A percentile compares a stretch with the other conserved stretches of the same genome.
phyloP scores from a whole-genome alignment of 139 green algal species.

The Chloropicon primus region DNA sequence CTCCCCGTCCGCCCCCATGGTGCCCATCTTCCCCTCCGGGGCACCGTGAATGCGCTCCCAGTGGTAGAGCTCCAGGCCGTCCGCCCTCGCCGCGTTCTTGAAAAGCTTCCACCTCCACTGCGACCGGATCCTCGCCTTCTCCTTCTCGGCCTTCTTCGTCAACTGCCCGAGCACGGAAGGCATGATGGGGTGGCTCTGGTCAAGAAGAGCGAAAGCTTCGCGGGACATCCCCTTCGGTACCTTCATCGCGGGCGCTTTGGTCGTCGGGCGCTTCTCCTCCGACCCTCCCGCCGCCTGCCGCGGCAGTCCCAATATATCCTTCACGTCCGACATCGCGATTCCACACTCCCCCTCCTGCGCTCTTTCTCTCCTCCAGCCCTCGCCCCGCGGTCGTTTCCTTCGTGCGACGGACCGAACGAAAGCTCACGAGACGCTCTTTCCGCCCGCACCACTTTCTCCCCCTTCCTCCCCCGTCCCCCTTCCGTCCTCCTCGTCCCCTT shows the following conservation, averaged over 20 bases:
- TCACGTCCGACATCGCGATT: conserved; percentile 57
- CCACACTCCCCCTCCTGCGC: background rate
- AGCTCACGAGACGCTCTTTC: too few relatives aligned
- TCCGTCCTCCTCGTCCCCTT: too few relatives aligned
- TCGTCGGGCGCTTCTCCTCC: conserved; percentile 16
- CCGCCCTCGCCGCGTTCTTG: conserved; percentile 49
- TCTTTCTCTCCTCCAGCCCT: background rate
- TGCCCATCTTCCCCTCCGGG: conserved; percentile 49
- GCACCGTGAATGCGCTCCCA: conserved; percentile 66
- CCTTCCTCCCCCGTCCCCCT: too few relatives aligned
- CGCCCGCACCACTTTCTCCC: too few relatives aligned
- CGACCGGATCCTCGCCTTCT: background rate
- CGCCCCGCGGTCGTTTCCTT: background rate
- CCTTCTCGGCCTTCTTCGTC: conserved; percentile 37
- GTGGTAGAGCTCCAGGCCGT: conserved; percentile 58
- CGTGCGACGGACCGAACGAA: background rate
- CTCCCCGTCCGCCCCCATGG: conserved; percentile 43
- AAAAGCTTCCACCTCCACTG: conserved; percentile 52
- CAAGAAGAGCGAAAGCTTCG: conserved; percentile 78
- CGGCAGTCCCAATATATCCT: conserved; percentile 73
- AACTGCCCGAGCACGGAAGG: conserved; percentile 44
- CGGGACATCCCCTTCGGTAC: conserved; percentile 43
- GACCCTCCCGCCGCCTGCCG: conserved; percentile 7
- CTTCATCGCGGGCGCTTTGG: conserved; percentile 45
- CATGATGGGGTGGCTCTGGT: conserved; percentile 62